These are phyloP conservation scores for Vicia villosa DNA, from an alignment of 306 rosid species.

Conservation along the genomic window DNA sequence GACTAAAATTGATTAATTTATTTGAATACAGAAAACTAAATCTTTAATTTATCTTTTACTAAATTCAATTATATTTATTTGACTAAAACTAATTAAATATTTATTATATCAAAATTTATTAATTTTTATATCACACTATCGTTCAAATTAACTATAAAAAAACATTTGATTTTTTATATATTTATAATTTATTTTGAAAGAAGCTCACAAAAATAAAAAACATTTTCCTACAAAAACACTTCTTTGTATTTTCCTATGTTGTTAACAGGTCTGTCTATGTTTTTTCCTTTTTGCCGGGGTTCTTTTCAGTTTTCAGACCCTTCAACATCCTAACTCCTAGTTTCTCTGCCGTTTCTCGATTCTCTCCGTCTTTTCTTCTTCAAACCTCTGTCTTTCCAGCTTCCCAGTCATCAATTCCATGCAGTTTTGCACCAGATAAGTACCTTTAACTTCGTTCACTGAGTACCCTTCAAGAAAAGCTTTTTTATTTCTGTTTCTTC, in stretches of 20 bases:
- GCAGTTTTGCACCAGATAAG: conserved; percentile 51
- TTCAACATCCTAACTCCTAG: conserved; percentile 9
- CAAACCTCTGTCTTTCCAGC: conserved; percentile 20
- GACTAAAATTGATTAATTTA: no score
- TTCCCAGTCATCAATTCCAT: conserved; percentile 9
- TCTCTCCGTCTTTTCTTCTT: conserved; percentile 35
- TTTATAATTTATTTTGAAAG: no score
- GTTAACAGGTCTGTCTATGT: no score
- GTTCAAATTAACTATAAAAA: no score
- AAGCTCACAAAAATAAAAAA: neutral
- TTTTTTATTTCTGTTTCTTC: conserved; percentile 7
- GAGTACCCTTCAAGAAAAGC: conserved; percentile 11
- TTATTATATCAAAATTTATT: no score
- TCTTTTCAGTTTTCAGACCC: conserved; percentile 28
- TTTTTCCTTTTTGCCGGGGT: conserved; percentile 1
- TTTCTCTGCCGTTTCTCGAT: conserved; percentile 40
- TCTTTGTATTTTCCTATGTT: neutral
- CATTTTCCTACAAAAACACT: no score
- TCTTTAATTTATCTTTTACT: neutral
- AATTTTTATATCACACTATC: no score
- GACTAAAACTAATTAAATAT: no score
- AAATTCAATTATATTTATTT: no score
- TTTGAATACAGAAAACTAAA: neutral
- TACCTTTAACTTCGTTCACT: conserved; percentile 35
- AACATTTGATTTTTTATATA: no score